Percentiles rank a stretch among this genome's conserved stretches.
Conservation (phyloP, 768 basidiomycete genomes). For the Jaapia argillacea region DNA sequence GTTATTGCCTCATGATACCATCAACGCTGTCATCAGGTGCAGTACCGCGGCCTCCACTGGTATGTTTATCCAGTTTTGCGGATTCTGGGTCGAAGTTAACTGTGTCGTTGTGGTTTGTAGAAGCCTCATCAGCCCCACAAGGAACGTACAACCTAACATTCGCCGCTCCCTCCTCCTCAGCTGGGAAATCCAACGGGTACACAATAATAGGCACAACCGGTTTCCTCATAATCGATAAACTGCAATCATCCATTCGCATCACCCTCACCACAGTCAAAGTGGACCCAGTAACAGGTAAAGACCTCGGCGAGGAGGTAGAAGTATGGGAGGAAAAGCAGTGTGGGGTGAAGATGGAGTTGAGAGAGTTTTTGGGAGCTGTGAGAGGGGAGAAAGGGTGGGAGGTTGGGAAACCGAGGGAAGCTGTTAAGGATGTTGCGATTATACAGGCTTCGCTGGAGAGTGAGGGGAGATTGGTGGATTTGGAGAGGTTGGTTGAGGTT, state of each 20-base stretch:
- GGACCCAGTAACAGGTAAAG: slow-evolving; percentile 31
- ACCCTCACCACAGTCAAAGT: slow-evolving; percentile 24
- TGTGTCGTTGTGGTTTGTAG: no score
- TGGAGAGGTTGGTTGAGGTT: slow-evolving; percentile 33
- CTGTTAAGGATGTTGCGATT: slow-evolving; percentile 68
- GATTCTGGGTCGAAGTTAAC: no score
- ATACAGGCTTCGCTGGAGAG: slow-evolving; percentile 72
- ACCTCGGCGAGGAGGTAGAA: slow-evolving; percentile 26
- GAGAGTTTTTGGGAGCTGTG: slow-evolving; percentile 49
- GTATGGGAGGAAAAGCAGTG: slow-evolving; percentile 35
- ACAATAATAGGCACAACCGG: slow-evolving; percentile 56
- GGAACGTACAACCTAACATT: slow-evolving; percentile 58
- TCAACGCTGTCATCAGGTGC: slow-evolving; percentile 41
- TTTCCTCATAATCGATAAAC: slow-evolving; percentile 35
- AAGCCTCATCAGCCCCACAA: no score
- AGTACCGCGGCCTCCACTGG: no score
- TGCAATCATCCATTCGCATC: slow-evolving; percentile 20
- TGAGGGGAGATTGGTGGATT: slow-evolving; percentile 47
- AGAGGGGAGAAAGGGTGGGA: slow-evolving; percentile 34
- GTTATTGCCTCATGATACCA: slow-evolving; percentile 73
- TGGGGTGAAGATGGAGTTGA: slow-evolving; percentile 50
- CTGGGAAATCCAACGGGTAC: slow-evolving; percentile 23
- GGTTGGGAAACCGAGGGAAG: slow-evolving; percentile 49
- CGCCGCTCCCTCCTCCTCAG: slow-evolving; percentile 39
- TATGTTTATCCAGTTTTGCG: no score